These are phyloP conservation scores for Leccinum griseonigrum DNA, from an alignment of 1,284 basidiomycete species.

Conservation along the genomic window DNA sequence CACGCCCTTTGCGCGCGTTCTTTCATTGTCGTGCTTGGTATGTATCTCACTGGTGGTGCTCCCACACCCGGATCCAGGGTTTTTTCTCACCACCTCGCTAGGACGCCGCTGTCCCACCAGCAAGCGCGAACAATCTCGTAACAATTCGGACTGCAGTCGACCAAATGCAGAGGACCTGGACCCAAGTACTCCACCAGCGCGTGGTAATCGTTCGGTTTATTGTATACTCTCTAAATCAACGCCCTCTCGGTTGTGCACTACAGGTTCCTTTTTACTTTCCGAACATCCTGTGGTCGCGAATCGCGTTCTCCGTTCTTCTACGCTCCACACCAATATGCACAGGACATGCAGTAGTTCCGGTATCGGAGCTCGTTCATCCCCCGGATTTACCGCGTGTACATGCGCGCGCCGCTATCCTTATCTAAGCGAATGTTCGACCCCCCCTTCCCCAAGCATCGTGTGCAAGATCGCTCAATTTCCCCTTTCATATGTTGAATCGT, in stretches of 20 bases:
- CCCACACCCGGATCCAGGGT: conserved; percentile 20
- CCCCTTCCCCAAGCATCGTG: conserved; percentile 1
- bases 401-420: conserved; percentile 17
- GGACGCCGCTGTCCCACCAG: conserved; percentile 11
- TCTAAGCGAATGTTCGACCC: conserved; percentile 22
- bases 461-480: background rate
- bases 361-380: conserved; percentile 20
- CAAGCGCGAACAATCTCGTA: conserved; percentile 24
- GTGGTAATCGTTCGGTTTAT: conserved; percentile 25
- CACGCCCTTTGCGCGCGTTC: conserved; percentile 31
- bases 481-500: background rate
- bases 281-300: conserved; percentile 17
- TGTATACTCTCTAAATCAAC: background rate
- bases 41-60: conserved; percentile 13
- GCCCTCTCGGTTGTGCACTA: background rate
- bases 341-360: conserved; percentile 18
- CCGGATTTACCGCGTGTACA: conserved; percentile 20
- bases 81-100: conserved; percentile 21
- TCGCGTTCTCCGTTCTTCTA: conserved; percentile 8
- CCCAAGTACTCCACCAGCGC: conserved; percentile 27
- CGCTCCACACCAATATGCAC: background rate
- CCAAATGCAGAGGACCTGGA: conserved; percentile 26
- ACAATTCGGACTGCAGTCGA: conserved; percentile 10
- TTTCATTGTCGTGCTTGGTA: conserved; percentile 9
- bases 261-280: conserved; percentile 4